Conservation (phyloP, 192 early-diverging fungal genomes). For the Rhizophlyctis rosea region DNA sequence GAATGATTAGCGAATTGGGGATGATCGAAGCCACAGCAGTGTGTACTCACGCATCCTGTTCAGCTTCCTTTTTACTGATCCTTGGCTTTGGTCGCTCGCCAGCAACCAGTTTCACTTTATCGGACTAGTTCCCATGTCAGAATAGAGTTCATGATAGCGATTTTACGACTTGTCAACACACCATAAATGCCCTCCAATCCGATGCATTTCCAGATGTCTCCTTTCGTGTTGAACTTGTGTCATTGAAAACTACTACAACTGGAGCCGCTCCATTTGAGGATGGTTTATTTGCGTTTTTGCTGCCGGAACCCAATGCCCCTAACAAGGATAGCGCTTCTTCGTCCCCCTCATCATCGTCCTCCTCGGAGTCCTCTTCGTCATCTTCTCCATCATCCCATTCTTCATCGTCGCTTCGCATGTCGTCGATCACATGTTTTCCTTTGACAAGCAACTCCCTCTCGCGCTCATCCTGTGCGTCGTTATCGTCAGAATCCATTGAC, state of each 20-base stretch:
- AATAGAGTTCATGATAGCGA: no score
- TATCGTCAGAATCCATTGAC: not conserved
- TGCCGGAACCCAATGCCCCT: not conserved
- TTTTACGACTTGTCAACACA: no score
- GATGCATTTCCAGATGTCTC: not conserved
- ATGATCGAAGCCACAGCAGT: no score
- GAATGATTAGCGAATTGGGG: no score
- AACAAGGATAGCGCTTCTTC: no score
- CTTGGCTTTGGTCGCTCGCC: not conserved
- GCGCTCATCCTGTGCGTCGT: not conserved
- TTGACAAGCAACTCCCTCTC: no score
- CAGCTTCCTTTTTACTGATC: constrained; percentile 12
- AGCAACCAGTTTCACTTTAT: constrained; percentile 4
- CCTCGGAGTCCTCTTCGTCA: not conserved
- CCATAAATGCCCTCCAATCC: constrained; percentile 17
- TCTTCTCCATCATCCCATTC: constrained; percentile 16
- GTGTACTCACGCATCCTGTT: constrained; percentile 30
- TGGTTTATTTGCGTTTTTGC: not conserved
- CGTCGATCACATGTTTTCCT: constrained; percentile 4
- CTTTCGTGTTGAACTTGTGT: not conserved
- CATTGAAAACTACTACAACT: constrained; percentile 17
- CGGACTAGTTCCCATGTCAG: no score
- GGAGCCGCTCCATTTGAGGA: no score
- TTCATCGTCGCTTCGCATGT: constrained; percentile 20
- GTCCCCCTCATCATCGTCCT: not conserved